Conservation (phyloP, 805 yeast genomes). For the Pichia ethanolica region DNA sequence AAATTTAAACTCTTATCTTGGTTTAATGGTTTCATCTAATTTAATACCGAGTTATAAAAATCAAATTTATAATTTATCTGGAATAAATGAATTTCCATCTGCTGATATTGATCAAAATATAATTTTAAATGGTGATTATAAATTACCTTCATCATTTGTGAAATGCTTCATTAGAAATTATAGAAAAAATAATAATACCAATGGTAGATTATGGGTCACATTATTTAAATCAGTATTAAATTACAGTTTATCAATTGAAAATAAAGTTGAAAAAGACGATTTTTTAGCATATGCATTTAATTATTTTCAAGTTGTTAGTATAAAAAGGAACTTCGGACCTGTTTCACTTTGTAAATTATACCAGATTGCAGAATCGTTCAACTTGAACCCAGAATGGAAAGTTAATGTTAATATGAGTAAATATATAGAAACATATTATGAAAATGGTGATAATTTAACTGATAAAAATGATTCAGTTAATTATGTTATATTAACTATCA, state of each 20-base stretch:
- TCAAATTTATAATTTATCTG: background rate
- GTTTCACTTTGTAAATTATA: background rate
- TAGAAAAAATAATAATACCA: background rate
- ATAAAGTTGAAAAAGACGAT: background rate
- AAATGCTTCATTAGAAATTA: background rate
- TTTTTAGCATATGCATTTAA: background rate
- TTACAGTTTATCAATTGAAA: background rate
- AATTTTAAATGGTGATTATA: background rate
- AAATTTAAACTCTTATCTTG: background rate
- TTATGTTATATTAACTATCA: background rate
- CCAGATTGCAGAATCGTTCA: background rate
- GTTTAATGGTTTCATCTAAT: background rate
- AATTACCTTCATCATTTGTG: background rate
- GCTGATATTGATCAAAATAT: background rate
- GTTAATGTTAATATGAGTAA: background rate
- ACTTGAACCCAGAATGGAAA: background rate
- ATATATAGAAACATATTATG: background rate
- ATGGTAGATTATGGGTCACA: background rate
- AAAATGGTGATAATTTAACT: background rate
- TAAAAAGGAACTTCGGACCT: background rate
- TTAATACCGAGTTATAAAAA: constrained; percentile 2
- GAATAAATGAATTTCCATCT: background rate
- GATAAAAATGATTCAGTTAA: background rate
- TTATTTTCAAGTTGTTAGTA: background rate
- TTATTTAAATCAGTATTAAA: background rate